These are phyloP conservation scores for Haematococcus lacustris DNA, from an alignment of 139 green algal species.

Conservation along the genomic window DNA sequence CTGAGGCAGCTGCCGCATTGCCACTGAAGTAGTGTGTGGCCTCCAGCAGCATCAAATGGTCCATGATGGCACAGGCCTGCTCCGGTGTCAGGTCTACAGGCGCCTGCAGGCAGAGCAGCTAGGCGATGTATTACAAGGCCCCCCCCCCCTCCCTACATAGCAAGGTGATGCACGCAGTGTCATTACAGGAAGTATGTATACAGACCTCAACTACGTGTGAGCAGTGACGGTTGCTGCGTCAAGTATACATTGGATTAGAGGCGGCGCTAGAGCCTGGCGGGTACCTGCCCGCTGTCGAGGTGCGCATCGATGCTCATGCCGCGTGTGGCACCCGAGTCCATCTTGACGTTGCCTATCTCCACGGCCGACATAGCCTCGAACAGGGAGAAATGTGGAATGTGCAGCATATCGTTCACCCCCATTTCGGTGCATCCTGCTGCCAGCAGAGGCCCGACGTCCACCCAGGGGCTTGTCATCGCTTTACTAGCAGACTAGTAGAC, in stretches of 20 bases:
- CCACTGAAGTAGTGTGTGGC: conserved; percentile 21
- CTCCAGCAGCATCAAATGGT: conserved; percentile 52
- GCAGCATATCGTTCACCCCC: conserved; percentile 5
- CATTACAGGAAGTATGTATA: no score
- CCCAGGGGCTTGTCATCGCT: no score
- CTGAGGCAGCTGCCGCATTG: conserved; percentile 60
- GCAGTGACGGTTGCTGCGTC: no score
- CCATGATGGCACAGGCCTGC: conserved; percentile 30
- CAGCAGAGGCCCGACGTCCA: neutral
- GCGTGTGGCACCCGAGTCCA: conserved; percentile 66
- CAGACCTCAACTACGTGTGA: no score
- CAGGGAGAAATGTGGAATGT: conserved; percentile 67
- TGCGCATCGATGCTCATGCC: no score
- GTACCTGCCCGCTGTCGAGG: no score
- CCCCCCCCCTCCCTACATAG: no score
- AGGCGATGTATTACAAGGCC: no score
- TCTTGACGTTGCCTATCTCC: conserved; percentile 82
- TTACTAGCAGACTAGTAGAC: no score
- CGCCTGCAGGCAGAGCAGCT: no score
- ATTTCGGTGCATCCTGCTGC: neutral
- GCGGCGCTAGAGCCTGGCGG: no score
- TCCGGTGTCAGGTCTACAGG: conserved; percentile 14
- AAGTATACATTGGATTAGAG: no score
- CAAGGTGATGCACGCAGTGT: conserved; percentile 11
- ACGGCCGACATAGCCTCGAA: conserved; percentile 87